Evolutionary conservation across 805 yeast species (phyloP), one percentile per base, ranked within the genome.

Genomic region (Blastobotrys muscicola): DNA sequence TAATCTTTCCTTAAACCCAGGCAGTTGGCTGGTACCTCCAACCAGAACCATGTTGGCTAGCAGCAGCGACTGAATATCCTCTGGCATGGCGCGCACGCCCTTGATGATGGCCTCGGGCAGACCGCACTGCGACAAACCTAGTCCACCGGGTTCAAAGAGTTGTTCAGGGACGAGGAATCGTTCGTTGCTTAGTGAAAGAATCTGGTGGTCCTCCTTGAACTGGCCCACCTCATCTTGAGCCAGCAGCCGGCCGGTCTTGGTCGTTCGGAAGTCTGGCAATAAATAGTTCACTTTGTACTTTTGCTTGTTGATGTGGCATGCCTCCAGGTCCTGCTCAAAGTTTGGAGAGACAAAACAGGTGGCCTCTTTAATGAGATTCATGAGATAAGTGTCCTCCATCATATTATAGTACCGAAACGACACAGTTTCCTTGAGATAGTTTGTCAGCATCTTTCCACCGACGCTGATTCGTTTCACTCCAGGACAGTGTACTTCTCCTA

Each of bases 381-480:
- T 80, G 38, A 92, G 64, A 2, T 83, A 68, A 0, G 95, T 81
- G 61, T 94, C 99, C 48, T 92, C 96, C 58, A 85, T 79, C 52
- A 92, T 87, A 56, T 92, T 90, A 60, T 89, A 92, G 65, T 92
- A 92, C 43, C 97, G 70, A 57, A 83, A 92, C 2, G 96, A 85
- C 9, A 90, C 75, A 39, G 85, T 71, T 57, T 92, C 97, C 49
- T 87, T 72, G 42, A 94, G 62, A 40, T 81, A 75, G 3, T 96
- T 95, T 42, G 86, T 85, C 42, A 92, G 63, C 40, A 85, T 69
- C 45, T 85, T 73, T 0, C 99, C 99, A 0, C 92, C 98, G 38
- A 94, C 75, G 37, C 87, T 90, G 42, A 89, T 64, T 48, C 85
- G 80, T 48, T 76, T 74, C 2, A 86, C 78, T 0, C 87, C 96